Evolutionary conservation across 2,329 filamentous ascomycete genomes (phyloP).

Genomic region (Thielaviopsis euricoi): DNA sequence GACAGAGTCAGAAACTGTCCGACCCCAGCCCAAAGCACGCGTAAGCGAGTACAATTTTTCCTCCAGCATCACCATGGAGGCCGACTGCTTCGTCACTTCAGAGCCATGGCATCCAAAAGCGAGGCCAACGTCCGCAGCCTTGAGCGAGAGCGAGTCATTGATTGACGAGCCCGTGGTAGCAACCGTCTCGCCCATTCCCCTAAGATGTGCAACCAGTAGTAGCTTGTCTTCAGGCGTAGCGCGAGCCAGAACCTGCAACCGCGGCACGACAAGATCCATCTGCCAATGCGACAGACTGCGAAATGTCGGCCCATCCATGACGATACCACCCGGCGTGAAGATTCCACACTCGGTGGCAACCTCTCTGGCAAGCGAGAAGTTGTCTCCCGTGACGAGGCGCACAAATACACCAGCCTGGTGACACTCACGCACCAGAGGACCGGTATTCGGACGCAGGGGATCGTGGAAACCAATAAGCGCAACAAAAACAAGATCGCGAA

Average conservation of each 20-base stretch:
- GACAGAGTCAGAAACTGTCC: slow-evolving; percentile 46
- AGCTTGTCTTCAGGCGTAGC: slow-evolving; percentile 56
- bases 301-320: slow-evolving; percentile 40
- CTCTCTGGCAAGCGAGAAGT: slow-evolving; percentile 27
- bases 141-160: slow-evolving; percentile 49
- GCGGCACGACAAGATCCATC: slow-evolving; percentile 35
- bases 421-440: slow-evolving; percentile 44
- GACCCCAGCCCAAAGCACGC: slow-evolving; percentile 44
- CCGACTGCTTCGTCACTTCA: slow-evolving; percentile 46
- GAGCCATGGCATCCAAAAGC: slow-evolving; percentile 52
- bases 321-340: slow-evolving; percentile 39
- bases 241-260: slow-evolving; percentile 50
- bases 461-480: slow-evolving; percentile 48
- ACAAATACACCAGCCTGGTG: slow-evolving; percentile 49
- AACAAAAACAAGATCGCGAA: slow-evolving; percentile 23
- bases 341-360: slow-evolving; percentile 37
- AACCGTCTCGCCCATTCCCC: slow-evolving; percentile 48
- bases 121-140: slow-evolving; percentile 50
- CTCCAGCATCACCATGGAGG: slow-evolving; percentile 44
- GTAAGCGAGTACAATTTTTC: slow-evolving; percentile 48
- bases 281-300: slow-evolving; percentile 34
- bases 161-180: slow-evolving; percentile 52
- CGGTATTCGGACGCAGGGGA: slow-evolving; percentile 45
- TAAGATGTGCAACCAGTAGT: slow-evolving; percentile 45
- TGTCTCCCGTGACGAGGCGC: slow-evolving; percentile 42